These are phyloP conservation scores for Aureobasidium sp. DNA, from an alignment of 2,329 filamentous ascomycete species.

Conservation along the genomic window DNA sequence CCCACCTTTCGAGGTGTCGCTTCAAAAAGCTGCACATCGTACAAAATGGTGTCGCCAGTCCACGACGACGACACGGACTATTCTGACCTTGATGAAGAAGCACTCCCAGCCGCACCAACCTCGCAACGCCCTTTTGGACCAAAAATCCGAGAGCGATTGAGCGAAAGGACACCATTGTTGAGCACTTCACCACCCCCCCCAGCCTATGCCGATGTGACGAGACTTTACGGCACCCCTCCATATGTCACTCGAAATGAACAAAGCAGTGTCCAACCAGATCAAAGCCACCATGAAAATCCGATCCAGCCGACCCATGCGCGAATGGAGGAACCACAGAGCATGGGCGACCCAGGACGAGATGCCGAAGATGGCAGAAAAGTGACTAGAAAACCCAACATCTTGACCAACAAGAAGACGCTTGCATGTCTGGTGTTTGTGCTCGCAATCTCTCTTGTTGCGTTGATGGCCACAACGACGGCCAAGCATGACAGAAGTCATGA, in stretches of 20 bases:
- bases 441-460: background rate
- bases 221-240: background rate
- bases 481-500: background rate
- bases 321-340: background rate
- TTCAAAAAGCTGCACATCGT: background rate
- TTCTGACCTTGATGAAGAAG: constrained; percentile 7
- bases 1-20: background rate
- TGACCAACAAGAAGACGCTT: background rate
- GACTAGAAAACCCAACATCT: background rate
- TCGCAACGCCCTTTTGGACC: background rate
- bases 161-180: constrained; percentile 10
- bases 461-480: background rate
- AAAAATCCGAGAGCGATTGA: background rate
- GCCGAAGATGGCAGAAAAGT: background rate
- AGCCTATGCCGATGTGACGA: constrained; percentile 11
- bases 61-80: constrained; percentile 11
- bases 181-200: constrained; percentile 10
- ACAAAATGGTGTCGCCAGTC: constrained; percentile 1
- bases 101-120: background rate
- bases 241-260: background rate
- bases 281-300: background rate
- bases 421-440: background rate
- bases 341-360: background rate
- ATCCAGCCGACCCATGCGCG: background rate
- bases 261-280: background rate